A percentile compares a stretch with the other conserved stretches of the same genome.
Conservation (phyloP, 768 basidiomycete genomes). For the Termitomyces eurrhizus region DNA sequence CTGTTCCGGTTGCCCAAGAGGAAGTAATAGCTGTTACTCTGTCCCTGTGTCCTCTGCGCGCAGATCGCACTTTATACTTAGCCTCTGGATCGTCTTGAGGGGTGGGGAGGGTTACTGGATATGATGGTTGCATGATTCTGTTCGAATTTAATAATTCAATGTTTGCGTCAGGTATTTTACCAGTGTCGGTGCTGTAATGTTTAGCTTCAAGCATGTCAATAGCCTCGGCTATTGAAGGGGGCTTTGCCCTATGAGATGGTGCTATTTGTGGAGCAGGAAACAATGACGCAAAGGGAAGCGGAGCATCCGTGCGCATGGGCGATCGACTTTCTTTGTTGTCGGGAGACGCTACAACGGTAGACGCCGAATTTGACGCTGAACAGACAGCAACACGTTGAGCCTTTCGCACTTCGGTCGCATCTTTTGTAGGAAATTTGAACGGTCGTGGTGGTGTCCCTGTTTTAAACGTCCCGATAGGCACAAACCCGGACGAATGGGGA, state of each 20-base stretch:
- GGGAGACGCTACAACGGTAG: not conserved
- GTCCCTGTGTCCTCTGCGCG: slow-evolving; percentile 74
- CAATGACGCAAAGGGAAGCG: slow-evolving; percentile 21
- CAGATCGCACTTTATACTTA: slow-evolving; percentile 73
- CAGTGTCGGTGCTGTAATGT: slow-evolving; percentile 18
- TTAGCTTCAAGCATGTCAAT: slow-evolving; percentile 12
- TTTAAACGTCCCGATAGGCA: slow-evolving; percentile 57
- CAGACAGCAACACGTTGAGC: slow-evolving; percentile 36
- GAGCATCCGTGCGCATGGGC: slow-evolving; percentile 4
- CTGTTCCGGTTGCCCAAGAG: slow-evolving; percentile 62
- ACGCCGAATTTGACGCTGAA: slow-evolving; percentile 19
- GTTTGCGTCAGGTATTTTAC: slow-evolving; percentile 10
- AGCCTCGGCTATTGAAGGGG: slow-evolving; percentile 22
- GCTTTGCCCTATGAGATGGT: slow-evolving; percentile 34
- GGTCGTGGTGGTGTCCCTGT: slow-evolving; percentile 31
- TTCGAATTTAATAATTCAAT: slow-evolving; percentile 8
- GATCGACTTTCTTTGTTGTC: not conserved
- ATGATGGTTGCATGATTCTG: slow-evolving; percentile 18
- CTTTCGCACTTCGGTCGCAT: slow-evolving; percentile 31
- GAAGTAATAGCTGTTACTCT: slow-evolving; percentile 70
- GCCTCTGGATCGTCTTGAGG: slow-evolving; percentile 43
- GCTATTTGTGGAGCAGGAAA: slow-evolving; percentile 19
- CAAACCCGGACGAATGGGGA: slow-evolving; percentile 74
- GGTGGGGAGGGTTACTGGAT: slow-evolving; percentile 27
- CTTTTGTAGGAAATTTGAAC: slow-evolving; percentile 17